A percentile compares a stretch with the other conserved stretches of the same genome.
Evolutionary conservation across 2,329 filamentous ascomycete genomes (phyloP).

Genomic region (Chaetomiaceae sp.): DNA sequence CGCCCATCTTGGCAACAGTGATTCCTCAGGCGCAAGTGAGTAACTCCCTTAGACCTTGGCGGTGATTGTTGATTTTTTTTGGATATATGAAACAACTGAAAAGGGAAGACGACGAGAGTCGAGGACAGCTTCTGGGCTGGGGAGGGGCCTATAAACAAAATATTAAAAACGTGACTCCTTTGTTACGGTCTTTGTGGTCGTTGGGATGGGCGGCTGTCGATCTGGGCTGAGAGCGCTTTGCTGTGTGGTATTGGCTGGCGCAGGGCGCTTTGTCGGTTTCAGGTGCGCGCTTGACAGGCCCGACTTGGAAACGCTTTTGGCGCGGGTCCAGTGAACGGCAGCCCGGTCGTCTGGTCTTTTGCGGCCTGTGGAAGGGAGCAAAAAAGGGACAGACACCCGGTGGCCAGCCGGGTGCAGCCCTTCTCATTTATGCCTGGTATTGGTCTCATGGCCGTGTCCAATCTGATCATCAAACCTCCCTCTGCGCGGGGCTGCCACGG

Average conservation of each 20-base stretch:
- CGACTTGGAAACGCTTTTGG: slow-evolving; percentile 18
- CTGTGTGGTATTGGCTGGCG: slow-evolving; percentile 19
- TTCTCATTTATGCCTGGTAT: slow-evolving; percentile 15
- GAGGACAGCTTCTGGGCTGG: not conserved
- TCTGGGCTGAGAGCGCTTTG: slow-evolving; percentile 4
- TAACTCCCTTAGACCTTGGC: no score
- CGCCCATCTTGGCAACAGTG: slow-evolving; percentile 20
- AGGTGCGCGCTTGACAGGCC: slow-evolving; percentile 21
- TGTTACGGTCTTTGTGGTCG: slow-evolving; percentile 10
- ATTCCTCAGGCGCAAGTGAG: no score
- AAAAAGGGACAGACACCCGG: not conserved
- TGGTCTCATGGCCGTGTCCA: slow-evolving; percentile 16
- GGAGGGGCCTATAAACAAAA: slow-evolving; percentile 17
- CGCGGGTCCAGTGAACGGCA: slow-evolving; percentile 12
- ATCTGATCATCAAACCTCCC: slow-evolving; percentile 11
- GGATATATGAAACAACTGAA: no score
- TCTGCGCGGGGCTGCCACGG: no score
- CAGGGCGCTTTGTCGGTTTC: slow-evolving; percentile 22
- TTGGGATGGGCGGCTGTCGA: slow-evolving; percentile 10
- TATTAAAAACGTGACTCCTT: slow-evolving; percentile 1
- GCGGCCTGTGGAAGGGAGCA: slow-evolving; percentile 2
- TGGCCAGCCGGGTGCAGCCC: not conserved
- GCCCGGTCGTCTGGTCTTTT: slow-evolving; percentile 7
- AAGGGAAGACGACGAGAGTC: not conserved
- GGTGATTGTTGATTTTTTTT: no score